Evolutionary conservation across 2,329 filamentous ascomycete species (phyloP).

Genomic region (Pezicula neosporulosa): DNA sequence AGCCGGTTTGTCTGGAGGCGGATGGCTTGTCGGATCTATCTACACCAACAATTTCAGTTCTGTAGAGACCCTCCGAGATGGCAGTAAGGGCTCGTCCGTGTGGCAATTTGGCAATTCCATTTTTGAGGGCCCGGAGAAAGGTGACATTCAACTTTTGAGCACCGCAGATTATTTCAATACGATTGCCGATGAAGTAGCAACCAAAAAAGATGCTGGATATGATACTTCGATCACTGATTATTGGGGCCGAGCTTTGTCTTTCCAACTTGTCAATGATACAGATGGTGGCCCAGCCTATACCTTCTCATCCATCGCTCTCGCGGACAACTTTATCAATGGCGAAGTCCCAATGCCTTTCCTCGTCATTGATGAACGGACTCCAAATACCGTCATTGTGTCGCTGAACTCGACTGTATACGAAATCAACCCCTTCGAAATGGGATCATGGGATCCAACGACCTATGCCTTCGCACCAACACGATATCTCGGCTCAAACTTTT

Average conservation of each 20-base stretch:
- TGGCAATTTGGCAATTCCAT: conserved; percentile 65
- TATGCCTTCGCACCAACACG: conserved; percentile 68
- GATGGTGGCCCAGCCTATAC: conserved; percentile 75
- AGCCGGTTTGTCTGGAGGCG: conserved; percentile 75
- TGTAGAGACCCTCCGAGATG: conserved; percentile 52
- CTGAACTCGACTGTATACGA: conserved; percentile 75
- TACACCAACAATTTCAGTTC: conserved; percentile 76
- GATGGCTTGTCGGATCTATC: conserved; percentile 81
- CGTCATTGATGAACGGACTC: conserved; percentile 64
- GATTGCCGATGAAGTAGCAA: conserved; percentile 52
- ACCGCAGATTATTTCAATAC: conserved; percentile 61
- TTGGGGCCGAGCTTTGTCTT: conserved; percentile 83
- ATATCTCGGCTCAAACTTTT: conserved; percentile 73
- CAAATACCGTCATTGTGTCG: conserved; percentile 57
- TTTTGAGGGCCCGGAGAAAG: conserved; percentile 50
- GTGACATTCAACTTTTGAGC: conserved; percentile 48
- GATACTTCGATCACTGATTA: conserved; percentile 79
- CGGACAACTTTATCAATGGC: conserved; percentile 58
- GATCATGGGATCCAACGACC: conserved; percentile 70
- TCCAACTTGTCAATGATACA: conserved; percentile 75
- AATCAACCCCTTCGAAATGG: conserved; percentile 78
- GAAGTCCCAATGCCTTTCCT: conserved; percentile 70
- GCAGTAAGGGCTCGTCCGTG: conserved; percentile 37
- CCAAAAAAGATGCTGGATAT: conserved; percentile 62
- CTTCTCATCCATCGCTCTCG: conserved; percentile 72